Evolutionary conservation across 345 rosid species (phyloP), one percentile per base, ranked within the genome.

Genomic region (Lumnitzera littorea): DNA sequence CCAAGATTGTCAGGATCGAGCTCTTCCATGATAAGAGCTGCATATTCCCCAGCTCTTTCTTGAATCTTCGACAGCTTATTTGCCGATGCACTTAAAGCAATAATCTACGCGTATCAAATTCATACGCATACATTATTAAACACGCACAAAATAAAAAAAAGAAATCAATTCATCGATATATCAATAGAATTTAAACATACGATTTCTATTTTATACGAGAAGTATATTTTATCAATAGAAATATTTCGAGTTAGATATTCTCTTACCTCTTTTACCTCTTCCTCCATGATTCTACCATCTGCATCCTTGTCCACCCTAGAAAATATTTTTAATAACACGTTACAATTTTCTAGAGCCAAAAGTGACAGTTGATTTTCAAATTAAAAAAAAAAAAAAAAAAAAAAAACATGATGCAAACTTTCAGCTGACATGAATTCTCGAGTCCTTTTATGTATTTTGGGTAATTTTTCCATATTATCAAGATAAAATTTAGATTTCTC

Each of bases 21-120:
- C 52, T 87, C 96, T 82, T 91, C 97, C 89, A 87, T 82, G 77
- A 91, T 91, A 50, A 87, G 72, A 24, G 96, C 91, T 58, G 87
- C 91, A 62, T 91, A 85, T 74, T 91, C 97, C 67, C 84, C 87
- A 14, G 82, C 84, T 24, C 63, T 56, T 46, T 87, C 85, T 72
- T 78, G 87, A 62, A 91, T 85, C 73, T 78, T 87, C 43, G 85
- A 82, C 67, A 87, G 67, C 74, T 84, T 84, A 58, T 87, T 91
- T 6, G 96, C 89, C 25, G 89, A 80, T 47, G 97, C 96, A 63
- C 96, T 91, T 58, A 84, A 51, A 4, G 75, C 66, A 69, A 91
- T 91, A 63, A 91, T 91, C 97, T 91, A 81, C 59, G 72, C 46
- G 24, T 17, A 56, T 7, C 12, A 48, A 17, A 43, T 46, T n/a